Evolutionary conservation across 192 early-diverging fungal species (phyloP), one percentile per base, ranked within the genome.

Genomic region (Lobosporangium transversale): DNA sequence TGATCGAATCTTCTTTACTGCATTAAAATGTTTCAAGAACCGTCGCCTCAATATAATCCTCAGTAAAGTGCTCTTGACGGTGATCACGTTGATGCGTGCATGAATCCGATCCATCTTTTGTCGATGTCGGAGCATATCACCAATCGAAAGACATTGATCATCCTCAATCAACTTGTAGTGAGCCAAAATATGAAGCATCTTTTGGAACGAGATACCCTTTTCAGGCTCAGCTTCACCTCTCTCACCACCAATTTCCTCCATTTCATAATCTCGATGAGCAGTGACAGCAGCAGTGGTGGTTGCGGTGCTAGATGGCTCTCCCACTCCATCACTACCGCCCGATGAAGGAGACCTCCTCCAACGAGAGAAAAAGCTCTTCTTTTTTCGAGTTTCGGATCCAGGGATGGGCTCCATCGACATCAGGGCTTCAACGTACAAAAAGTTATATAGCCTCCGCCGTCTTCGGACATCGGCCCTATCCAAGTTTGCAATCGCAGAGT

Each of bases 101-200:
- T 76, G 73, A 33, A 76, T 62, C 11, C 73, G 45, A 37, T 76
- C 73, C 73, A 76, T 76, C 53, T 76, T 76, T 52, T 76, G 73
- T 9, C 73, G 64, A 30, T 76, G 73, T 10, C 65, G 63, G 27
- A 76, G 54, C 65, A 76, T 56, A 43, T 76, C 73, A 0, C 73
- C 50, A 6, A 76, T 76, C 35, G 73, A 76, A 8, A 88, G 66
- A 4, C 81, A 80, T 50, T 85, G 68, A n/a, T 88, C 87, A 43
- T 84, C 81, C 53, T 83, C 76, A 50, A 85, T 82, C 24, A 88
- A 51, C 58, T 86, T 86, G 73, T 81, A 76, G 50, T 88, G 83
- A 14, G 85, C 87, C 43, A 88, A 53, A 62, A 83, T 83, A 42
- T 80, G 65, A 35, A 88, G 68, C 87, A 88, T 86, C 37, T 83